phyloP scores from a whole-genome alignment of 192 early-diverging fungal genomes.

The Umbelopsis sp. region DNA sequence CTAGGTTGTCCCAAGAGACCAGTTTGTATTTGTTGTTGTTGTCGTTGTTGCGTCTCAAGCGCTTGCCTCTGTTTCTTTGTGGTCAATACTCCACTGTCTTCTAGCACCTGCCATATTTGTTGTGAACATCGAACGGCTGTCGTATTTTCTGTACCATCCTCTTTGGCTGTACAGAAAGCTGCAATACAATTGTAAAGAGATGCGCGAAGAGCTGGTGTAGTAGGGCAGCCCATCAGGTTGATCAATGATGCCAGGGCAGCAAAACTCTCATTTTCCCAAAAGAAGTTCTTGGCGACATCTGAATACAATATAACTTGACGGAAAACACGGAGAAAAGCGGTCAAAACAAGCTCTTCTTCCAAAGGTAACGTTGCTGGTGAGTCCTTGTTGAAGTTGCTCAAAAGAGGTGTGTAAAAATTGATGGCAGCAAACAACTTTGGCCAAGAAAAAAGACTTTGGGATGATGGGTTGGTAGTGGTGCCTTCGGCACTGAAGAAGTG shows the following conservation, averaged over 20 bases:
- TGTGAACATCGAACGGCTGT: constrained; percentile 59
- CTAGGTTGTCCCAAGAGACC: constrained; percentile 24
- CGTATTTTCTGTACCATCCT: constrained; percentile 41
- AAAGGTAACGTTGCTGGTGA: constrained; percentile 51
- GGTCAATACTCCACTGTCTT: constrained; percentile 63
- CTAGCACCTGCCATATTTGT: constrained; percentile 81
- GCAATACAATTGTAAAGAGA: constrained; percentile 76
- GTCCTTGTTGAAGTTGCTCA: constrained; percentile 45
- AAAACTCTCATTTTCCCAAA: constrained; percentile 71
- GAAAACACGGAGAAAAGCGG: constrained; percentile 76
- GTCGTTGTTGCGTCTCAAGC: not conserved
- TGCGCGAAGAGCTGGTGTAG: constrained; percentile 82
- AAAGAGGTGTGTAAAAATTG: constrained; percentile 59
- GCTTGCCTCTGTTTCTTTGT: constrained; percentile 42
- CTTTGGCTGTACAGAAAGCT: constrained; percentile 73
- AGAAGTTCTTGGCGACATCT: constrained; percentile 58
- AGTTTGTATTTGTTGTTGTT: constrained; percentile 29
- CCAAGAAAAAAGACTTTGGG: constrained; percentile 71
- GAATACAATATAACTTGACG: constrained; percentile 80
- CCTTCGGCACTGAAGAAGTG: constrained; percentile 50
- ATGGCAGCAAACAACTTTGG: constrained; percentile 74
- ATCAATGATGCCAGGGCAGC: constrained; percentile 75
- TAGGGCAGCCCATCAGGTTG: constrained; percentile 74
- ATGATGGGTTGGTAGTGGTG: constrained; percentile 9
- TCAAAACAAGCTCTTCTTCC: constrained; percentile 73